A percentile compares a stretch with the other conserved stretches of the same genome.
Conservation (phyloP, 768 basidiomycete species). For the Rickenella mellea region DNA sequence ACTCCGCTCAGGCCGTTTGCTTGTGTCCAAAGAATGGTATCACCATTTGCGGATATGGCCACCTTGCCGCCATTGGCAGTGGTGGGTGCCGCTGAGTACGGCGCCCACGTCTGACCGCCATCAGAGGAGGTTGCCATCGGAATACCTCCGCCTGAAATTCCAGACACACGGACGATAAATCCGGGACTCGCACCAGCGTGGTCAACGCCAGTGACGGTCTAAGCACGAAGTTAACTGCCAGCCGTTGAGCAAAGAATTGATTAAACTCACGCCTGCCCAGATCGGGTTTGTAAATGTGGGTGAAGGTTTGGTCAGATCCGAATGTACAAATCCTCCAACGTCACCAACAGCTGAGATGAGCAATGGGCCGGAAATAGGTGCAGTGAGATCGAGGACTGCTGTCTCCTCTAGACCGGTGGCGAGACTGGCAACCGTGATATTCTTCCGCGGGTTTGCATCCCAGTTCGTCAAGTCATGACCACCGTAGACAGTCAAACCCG, state of each 20-base stretch:
- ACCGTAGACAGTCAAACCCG: conserved; percentile 12
- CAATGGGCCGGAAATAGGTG: conserved; percentile 9
- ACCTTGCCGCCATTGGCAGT: conserved; percentile 9
- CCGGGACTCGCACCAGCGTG: conserved; percentile 4
- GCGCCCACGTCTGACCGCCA: conserved; percentile 10
- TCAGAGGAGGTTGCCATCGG: conserved; percentile 15
- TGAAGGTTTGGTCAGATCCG: conserved; percentile 5
- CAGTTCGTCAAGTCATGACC: conserved; percentile 11
- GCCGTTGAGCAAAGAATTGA: conserved; percentile 5
- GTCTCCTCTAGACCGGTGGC: conserved; percentile 13
- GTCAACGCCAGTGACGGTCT: conserved; percentile 10
- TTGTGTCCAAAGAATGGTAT: conserved; percentile 11
- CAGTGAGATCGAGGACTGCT: conserved; percentile 9
- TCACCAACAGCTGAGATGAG: conserved; percentile 10
- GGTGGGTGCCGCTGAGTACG: conserved; percentile 3
- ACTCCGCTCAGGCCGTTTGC: conserved; percentile 6
- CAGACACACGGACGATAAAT: neutral
- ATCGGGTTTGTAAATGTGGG: conserved; percentile 6
- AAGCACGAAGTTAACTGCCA: neutral
- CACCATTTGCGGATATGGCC: conserved; percentile 10
- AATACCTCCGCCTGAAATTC: neutral
- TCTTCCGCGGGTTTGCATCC: conserved; percentile 9
- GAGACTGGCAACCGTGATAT: conserved; percentile 9
- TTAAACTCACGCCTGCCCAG: conserved; percentile 1
- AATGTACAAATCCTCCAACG: conserved; percentile 10